Percentiles rank a stretch among this genome's conserved stretches.
phyloP scores from a whole-genome alignment of 2,329 filamentous ascomycete genomes.

The Blumeria hordei region DNA sequence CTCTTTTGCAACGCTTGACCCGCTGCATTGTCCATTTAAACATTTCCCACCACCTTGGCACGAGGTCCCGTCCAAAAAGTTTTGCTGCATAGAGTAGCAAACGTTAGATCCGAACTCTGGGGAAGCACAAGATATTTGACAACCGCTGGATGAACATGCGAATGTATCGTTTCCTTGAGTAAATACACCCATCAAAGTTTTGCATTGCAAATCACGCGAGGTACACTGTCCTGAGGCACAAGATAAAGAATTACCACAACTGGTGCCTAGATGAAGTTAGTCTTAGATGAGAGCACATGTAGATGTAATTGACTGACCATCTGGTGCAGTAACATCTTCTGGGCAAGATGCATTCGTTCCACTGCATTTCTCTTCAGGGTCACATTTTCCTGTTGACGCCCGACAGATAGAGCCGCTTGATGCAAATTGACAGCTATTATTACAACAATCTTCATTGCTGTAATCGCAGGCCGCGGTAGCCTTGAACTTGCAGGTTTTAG shows the following conservation, averaged over 20 bases:
- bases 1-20: constrained; percentile 42
- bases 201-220: constrained; percentile 72
- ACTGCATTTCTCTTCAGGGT: constrained; percentile 62
- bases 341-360: constrained; percentile 55
- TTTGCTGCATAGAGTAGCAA: constrained; percentile 62
- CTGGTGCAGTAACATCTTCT: constrained; percentile 37
- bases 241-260: constrained; percentile 43
- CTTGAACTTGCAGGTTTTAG: constrained; percentile 68
- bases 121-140: constrained; percentile 49
- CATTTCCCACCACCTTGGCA: constrained; percentile 66
- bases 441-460: constrained; percentile 64
- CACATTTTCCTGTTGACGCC: constrained; percentile 53
- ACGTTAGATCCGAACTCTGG: constrained; percentile 38
- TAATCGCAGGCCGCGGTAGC: constrained; percentile 50
- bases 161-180: constrained; percentile 53
- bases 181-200: constrained; percentile 54
- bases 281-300: background rate
- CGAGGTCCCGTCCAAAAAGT: constrained; percentile 77
- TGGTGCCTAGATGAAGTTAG: constrained; percentile 19
- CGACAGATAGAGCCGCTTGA: constrained; percentile 53
- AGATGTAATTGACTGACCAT: constrained; percentile 24
- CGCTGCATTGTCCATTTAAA: constrained; percentile 52
- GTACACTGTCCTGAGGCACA: constrained; percentile 93
- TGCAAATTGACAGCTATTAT: constrained; percentile 38
- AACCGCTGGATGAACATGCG: constrained; percentile 51